Conservation (phyloP, 371 early-diverging fungal species). For the Haplosporangium sp. region DNA sequence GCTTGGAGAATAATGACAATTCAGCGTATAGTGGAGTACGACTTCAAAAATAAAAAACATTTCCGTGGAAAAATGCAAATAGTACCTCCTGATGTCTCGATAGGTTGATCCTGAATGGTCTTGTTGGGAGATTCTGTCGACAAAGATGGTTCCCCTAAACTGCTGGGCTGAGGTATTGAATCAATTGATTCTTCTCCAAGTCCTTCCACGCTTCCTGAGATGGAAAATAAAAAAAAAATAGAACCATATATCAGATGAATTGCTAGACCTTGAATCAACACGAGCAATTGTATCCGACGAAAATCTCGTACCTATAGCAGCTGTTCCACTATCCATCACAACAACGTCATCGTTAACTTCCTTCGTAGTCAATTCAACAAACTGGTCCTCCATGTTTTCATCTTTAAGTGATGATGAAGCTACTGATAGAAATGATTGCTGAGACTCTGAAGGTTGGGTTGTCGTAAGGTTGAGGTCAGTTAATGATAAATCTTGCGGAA, state of each 20-base stretch:
- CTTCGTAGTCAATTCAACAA: not conserved
- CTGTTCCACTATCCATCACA: conserved; percentile 18
- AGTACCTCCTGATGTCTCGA: conserved; percentile 2
- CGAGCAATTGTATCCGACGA: not conserved
- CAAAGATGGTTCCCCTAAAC: not conserved
- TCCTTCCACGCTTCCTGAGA: not conserved
- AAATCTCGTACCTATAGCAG: conserved; percentile 4
- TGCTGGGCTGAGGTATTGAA: not conserved
- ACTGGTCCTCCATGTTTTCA: not conserved
- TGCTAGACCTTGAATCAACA: too few species aligned
- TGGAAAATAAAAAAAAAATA: not conserved
- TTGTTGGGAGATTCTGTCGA: not conserved
- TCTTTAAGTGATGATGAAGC: not conserved
- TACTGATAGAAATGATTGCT: not conserved
- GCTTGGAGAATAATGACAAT: not conserved
- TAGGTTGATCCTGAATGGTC: not conserved
- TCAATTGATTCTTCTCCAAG: not conserved
- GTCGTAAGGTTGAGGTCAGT: conserved; percentile 3
- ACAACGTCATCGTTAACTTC: conserved; percentile 12
- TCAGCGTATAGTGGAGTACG: conserved; percentile 2
- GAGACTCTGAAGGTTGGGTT: not conserved
- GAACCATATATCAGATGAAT: too few species aligned
- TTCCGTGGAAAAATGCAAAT: not conserved
- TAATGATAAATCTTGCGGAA: not conserved
- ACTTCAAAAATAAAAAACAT: not conserved